Conservation (phyloP, 306 rosid genomes). For the Trichosanthes cucumerina region DNA sequence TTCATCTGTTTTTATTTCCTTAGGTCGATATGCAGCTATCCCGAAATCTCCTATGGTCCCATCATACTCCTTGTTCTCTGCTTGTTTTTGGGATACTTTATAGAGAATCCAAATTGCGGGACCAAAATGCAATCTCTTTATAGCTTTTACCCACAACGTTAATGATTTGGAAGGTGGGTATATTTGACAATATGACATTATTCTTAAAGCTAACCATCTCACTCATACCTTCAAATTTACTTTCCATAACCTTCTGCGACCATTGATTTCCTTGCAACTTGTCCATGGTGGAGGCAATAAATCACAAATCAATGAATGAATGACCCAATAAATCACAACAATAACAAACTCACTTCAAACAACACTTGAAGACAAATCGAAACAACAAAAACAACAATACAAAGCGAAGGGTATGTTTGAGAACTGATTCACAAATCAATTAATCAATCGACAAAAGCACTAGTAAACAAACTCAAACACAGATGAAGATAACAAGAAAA, state of each 20-base stretch:
- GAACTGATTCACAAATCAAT: too few relatives aligned
- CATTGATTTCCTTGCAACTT: slow-evolving; percentile 17
- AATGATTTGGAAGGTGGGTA: slow-evolving; percentile 30
- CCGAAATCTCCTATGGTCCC: slow-evolving; percentile 54
- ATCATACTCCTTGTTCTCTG: slow-evolving; percentile 6
- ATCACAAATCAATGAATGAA: too few relatives aligned
- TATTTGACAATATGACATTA: slow-evolving; percentile 6
- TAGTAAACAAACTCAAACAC: too few relatives aligned
- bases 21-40: slow-evolving; percentile 31
- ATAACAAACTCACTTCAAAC: too few relatives aligned
- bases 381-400: too few relatives aligned
- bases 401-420: too few relatives aligned
- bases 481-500: too few relatives aligned
- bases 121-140: slow-evolving; percentile 26
- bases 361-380: too few relatives aligned
- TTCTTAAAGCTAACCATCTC: slow-evolving; percentile 29
- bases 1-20: too few relatives aligned
- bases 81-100: neutral
- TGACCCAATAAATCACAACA: too few relatives aligned
- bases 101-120: neutral
- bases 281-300: slow-evolving; percentile 14
- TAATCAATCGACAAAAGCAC: too few relatives aligned
- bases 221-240: slow-evolving; percentile 28
- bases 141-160: slow-evolving; percentile 47
- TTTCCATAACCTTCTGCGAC: slow-evolving; percentile 14